Conservation (phyloP, 202 grass and related monocot species). For the Digitaria exilis region DNA sequence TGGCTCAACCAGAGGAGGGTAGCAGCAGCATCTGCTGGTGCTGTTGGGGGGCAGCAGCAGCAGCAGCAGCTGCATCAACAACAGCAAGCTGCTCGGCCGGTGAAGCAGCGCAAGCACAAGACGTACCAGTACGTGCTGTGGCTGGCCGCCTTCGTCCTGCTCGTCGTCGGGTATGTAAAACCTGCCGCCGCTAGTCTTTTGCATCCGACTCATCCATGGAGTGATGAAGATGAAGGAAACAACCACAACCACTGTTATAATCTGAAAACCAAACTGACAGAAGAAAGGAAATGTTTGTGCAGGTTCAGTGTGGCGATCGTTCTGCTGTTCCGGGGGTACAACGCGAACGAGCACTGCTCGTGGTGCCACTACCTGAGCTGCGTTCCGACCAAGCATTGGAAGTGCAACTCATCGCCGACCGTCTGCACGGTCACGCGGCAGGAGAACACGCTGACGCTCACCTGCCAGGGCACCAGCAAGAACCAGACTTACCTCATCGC, state of each 20-base stretch:
- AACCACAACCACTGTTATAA: no score
- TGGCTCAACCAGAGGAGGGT: constrained; percentile 47
- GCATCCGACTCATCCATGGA: no score
- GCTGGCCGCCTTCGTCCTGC: constrained; percentile 45
- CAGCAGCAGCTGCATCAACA: not conserved
- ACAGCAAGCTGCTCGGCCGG: not conserved
- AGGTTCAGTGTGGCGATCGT: constrained; percentile 58
- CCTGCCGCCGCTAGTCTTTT: no score
- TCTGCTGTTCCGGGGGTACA: constrained; percentile 70
- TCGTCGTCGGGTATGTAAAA: constrained; percentile 68
- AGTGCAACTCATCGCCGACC: constrained; percentile 52
- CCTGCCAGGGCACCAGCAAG: constrained; percentile 38
- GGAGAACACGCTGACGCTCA: constrained; percentile 50
- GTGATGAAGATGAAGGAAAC: no score
- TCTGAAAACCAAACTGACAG: no score
- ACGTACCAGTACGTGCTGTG: constrained; percentile 78
- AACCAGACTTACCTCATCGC: constrained; percentile 47
- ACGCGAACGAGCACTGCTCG: constrained; percentile 77
- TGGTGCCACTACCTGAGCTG: constrained; percentile 92
- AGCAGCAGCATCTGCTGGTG: constrained; percentile 17
- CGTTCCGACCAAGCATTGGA: constrained; percentile 68
- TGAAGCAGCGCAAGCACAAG: constrained; percentile 69
- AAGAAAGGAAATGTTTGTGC: no score
- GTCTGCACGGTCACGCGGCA: constrained; percentile 8
- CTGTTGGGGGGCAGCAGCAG: not conserved